Percentiles rank a stretch among this genome's conserved stretches.
Evolutionary conservation across 805 yeast genomes (phyloP).

Genomic region (Nakazawaea pomicola): DNA sequence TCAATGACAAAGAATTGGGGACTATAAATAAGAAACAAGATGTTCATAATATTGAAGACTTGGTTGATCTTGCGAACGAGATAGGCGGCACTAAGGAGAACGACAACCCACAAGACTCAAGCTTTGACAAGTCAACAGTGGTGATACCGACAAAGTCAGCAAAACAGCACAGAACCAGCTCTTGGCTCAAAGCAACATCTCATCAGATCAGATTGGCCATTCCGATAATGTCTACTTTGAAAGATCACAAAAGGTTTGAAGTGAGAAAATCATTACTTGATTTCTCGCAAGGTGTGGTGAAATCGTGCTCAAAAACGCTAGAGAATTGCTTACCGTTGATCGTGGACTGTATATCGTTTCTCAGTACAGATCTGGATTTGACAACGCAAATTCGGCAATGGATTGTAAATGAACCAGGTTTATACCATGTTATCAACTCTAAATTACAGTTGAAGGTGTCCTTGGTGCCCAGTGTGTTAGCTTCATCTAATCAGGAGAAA

Average conservation of each 20-base stretch:
- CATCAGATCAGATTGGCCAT: constrained; percentile 45
- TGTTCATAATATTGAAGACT: constrained; percentile 15
- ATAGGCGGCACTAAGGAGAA: constrained; percentile 16
- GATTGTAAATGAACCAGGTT: background rate
- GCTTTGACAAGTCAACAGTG: background rate
- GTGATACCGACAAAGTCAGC: constrained; percentile 1
- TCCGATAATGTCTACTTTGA: constrained; percentile 24
- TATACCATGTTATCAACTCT: constrained; percentile 9
- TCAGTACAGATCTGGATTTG: constrained; percentile 1
- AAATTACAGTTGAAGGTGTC: constrained; percentile 16
- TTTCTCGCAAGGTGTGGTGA: constrained; percentile 26
- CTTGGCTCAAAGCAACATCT: constrained; percentile 54
- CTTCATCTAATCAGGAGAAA: constrained; percentile 24
- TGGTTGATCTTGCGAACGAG: constrained; percentile 13
- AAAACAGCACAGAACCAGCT: constrained; percentile 32
- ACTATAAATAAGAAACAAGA: constrained; percentile 19
- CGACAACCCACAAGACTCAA: constrained; percentile 6
- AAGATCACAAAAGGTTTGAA: constrained; percentile 25
- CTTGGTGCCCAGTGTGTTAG: constrained; percentile 16
- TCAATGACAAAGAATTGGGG: constrained; percentile 36
- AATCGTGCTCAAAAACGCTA: constrained; percentile 30
- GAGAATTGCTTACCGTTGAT: constrained; percentile 29
- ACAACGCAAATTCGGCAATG: background rate
- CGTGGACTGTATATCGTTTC: constrained; percentile 26
- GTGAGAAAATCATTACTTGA: constrained; percentile 27